Evolutionary conservation across 2,329 filamentous ascomycete genomes (phyloP).

Genomic region (Hyphodiscus sp.): DNA sequence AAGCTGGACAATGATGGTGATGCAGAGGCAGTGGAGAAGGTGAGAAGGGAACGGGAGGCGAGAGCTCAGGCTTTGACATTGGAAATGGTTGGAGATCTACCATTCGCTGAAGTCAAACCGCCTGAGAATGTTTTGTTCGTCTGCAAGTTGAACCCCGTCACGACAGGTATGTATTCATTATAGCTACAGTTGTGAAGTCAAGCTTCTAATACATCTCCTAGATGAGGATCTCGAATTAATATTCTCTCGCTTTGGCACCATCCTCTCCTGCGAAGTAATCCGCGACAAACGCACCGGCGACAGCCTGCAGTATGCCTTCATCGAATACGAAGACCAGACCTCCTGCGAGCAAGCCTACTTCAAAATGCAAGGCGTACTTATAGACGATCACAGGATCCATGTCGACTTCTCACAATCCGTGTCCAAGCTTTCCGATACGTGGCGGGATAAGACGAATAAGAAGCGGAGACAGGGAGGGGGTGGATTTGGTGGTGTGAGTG

Average conservation of each 20-base stretch:
- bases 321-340: conserved; percentile 89
- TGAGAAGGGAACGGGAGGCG: conserved; percentile 81
- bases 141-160: conserved; percentile 97
- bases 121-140: conserved; percentile 97
- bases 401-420: conserved; percentile 98
- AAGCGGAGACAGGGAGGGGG: conserved; percentile 63
- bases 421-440: conserved; percentile 77
- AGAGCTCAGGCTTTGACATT: conserved; percentile 89
- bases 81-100: conserved; percentile 96
- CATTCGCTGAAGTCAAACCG: conserved; percentile 94
- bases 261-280: conserved; percentile 93
- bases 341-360: conserved; percentile 94
- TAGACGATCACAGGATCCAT: conserved; percentile 95
- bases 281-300: conserved; percentile 90
- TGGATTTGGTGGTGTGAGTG: conserved; percentile 85
- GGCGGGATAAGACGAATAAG: conserved; percentile 77
- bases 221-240: conserved; percentile 94
- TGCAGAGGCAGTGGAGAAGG: conserved; percentile 70
- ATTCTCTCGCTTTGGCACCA: conserved; percentile 93
- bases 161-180: conserved; percentile 46
- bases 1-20: conserved; percentile 69
- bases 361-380: conserved; percentile 97
- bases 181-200: neutral
- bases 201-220: conserved; percentile 19
- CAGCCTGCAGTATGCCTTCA: conserved; percentile 94